These are phyloP conservation scores for Calonectria pauciramosa DNA, from an alignment of 2,329 filamentous ascomycete genomes.

Conservation along the genomic window DNA sequence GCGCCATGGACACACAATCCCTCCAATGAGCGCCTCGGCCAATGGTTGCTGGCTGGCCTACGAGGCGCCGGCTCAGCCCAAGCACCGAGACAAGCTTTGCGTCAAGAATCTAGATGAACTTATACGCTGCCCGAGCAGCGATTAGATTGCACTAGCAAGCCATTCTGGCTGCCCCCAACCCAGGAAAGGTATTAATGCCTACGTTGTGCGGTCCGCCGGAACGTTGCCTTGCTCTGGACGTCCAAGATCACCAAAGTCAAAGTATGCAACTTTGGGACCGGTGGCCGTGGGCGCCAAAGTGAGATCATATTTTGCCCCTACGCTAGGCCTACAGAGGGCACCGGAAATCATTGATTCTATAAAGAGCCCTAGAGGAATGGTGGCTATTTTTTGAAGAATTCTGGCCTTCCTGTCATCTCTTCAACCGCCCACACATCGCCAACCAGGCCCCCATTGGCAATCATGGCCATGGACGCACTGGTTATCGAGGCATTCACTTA, in stretches of 20 bases:
- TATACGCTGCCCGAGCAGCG: background rate
- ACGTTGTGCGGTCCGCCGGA: background rate
- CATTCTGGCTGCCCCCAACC: background rate
- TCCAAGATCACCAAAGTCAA: background rate
- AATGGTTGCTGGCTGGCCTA: background rate
- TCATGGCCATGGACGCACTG: constrained; percentile 2
- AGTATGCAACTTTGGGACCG: background rate
- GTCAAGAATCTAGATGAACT: constrained; percentile 12
- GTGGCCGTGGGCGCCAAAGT: background rate
- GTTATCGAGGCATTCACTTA: constrained; percentile 18
- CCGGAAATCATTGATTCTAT: background rate
- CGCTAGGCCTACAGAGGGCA: background rate
- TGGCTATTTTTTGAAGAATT: background rate
- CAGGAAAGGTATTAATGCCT: background rate
- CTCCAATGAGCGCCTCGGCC: background rate
- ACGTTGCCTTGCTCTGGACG: constrained; percentile 9
- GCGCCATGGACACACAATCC: background rate
- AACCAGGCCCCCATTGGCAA: background rate
- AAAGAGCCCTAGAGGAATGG: constrained; percentile 5
- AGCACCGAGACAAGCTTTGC: constrained; percentile 1
- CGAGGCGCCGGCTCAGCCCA: background rate
- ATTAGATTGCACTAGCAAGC: background rate
- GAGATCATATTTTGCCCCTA: constrained; percentile 11
- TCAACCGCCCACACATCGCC: background rate
- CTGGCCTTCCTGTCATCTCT: background rate